Percentiles rank a stretch among this genome's conserved stretches.
Evolutionary conservation across 305 asterid genomes (phyloP).

Genomic region (Solanum hybrid): DNA sequence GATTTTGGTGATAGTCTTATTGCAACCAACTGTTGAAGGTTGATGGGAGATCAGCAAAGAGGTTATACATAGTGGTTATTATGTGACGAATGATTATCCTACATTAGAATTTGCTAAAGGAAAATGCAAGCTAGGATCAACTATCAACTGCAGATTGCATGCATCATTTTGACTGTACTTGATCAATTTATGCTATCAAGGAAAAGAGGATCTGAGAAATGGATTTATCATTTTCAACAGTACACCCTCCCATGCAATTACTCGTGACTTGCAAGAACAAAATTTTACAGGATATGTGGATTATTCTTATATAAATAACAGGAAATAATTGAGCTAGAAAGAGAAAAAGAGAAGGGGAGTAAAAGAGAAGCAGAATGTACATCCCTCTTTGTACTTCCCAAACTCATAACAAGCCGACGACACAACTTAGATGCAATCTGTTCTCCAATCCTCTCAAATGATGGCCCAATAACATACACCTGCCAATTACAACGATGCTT

Average conservation of each 20-base stretch:
- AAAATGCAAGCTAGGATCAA: not conserved
- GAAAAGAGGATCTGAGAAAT: conserved; percentile 1
- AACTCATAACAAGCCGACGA: conserved; percentile 55
- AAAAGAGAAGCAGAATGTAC: conserved; percentile 31
- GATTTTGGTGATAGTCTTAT: not conserved
- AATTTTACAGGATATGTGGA: not conserved
- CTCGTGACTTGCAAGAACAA: not conserved
- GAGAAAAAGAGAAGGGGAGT: not conserved
- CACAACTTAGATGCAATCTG: conserved; percentile 86
- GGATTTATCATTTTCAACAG: not conserved
- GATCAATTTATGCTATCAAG: not conserved
- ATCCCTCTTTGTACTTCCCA: conserved; percentile 26
- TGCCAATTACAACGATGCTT: conserved; percentile 15
- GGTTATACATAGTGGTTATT: not conserved
- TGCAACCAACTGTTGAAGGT: not conserved
- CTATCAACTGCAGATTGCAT: not conserved
- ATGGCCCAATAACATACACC: conserved; percentile 98
- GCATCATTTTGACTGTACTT: not conserved
- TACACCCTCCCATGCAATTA: not conserved
- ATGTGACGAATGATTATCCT: not conserved
- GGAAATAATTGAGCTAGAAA: not conserved
- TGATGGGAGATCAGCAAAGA: not conserved
- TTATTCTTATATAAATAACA: conserved; percentile 5
- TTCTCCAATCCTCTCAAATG: conserved; percentile 95
- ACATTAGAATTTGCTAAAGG: not conserved